phyloP scores from a whole-genome alignment of 2,329 filamentous ascomycete species.

The Aspergillus sp. region DNA sequence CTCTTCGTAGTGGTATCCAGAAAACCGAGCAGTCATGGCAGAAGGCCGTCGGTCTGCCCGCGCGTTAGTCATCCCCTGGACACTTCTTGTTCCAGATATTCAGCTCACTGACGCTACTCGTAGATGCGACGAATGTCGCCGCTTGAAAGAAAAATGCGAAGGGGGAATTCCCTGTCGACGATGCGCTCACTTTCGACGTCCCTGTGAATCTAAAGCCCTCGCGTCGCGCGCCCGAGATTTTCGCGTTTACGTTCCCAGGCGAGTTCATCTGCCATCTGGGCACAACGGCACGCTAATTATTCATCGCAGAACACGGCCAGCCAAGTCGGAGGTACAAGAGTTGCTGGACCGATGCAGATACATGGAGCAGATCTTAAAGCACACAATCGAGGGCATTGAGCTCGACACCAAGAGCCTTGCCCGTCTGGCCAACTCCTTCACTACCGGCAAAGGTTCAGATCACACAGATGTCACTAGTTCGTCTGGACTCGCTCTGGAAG shows the following conservation, averaged over 20 bases:
- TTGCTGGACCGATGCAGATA: conserved; percentile 12
- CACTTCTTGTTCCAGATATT: background rate
- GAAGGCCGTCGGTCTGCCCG: background rate
- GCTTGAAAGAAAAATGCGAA: conserved; percentile 24
- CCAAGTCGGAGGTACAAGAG: conserved; percentile 8
- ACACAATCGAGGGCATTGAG: conserved; percentile 9
- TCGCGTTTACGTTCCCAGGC: background rate
- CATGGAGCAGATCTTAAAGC: conserved; percentile 17
- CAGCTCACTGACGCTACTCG: background rate
- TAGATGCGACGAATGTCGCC: conserved; percentile 21
- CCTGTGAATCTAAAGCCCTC: conserved; percentile 17
- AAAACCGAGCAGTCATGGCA: background rate
- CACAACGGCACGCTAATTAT: no score
- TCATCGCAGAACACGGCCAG: background rate
- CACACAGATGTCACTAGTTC: background rate
- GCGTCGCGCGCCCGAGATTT: background rate
- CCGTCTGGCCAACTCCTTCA: conserved; percentile 6
- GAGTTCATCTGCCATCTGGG: no score
- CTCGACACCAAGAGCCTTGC: conserved; percentile 11
- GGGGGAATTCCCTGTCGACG: conserved; percentile 21
- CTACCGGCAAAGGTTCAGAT: background rate
- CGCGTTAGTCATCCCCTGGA: background rate
- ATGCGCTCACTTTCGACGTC: conserved; percentile 16
- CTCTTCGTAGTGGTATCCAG: background rate
- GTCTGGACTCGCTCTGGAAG: conserved; percentile 5